phyloP scores from a whole-genome alignment of 352 stramenopile species.

The Paralagenidium karlingii region DNA sequence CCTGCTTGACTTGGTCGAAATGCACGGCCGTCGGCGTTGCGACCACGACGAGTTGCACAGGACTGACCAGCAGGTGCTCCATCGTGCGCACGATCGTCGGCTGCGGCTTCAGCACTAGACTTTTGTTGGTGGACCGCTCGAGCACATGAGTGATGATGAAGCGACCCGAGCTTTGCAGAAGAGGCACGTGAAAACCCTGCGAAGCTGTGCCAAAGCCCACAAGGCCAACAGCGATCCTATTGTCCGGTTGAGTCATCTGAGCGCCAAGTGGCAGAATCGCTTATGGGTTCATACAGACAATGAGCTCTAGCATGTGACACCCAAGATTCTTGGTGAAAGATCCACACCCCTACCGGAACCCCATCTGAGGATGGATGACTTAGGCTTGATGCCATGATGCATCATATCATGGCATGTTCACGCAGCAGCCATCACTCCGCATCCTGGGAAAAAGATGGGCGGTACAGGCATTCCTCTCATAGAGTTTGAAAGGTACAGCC shows the following conservation, averaged over 20 bases:
- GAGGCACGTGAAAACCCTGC: conserved; percentile 59
- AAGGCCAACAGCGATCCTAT: conserved; percentile 35
- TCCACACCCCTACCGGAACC: too few species aligned
- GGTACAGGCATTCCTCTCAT: too few species aligned
- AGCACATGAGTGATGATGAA: conserved; percentile 70
- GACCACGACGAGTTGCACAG: conserved; percentile 56
- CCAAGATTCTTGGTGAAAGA: too few species aligned
- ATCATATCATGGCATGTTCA: too few species aligned
- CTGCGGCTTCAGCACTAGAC: conserved; percentile 19
- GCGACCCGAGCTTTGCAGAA: conserved; percentile 39
- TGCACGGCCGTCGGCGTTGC: conserved; percentile 60
- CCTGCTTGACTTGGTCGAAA: conserved; percentile 61
- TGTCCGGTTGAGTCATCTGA: background rate
- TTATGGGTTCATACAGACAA: too few species aligned
- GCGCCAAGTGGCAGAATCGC: too few species aligned
- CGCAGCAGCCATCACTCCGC: too few species aligned
- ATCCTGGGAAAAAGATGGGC: too few species aligned
- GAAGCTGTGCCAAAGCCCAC: conserved; percentile 59
- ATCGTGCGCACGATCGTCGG: conserved; percentile 59
- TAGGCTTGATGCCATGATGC: too few species aligned
- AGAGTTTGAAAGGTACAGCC: too few species aligned
- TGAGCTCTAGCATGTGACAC: too few species aligned
- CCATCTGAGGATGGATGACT: too few species aligned
- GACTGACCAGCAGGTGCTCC: conserved; percentile 41
- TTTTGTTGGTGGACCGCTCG: conserved; percentile 58